phyloP scores from a whole-genome alignment of 2,329 filamentous ascomycete genomes.

The Ophiocordyceps sinensis region DNA sequence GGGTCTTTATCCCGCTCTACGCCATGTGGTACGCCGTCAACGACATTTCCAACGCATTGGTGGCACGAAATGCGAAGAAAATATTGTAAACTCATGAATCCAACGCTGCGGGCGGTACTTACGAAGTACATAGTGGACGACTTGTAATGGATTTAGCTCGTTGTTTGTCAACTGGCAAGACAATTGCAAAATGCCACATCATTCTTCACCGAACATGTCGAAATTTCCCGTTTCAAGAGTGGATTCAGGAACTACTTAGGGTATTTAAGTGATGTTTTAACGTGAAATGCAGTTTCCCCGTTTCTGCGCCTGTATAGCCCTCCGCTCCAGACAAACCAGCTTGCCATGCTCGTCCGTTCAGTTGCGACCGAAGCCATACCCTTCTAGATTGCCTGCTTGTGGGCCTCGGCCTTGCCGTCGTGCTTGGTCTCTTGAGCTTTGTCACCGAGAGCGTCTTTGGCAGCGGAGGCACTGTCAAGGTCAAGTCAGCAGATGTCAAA shows the following conservation, averaged over 20 bases:
- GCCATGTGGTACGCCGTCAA: slow-evolving; percentile 37
- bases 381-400: slow-evolving; percentile 26
- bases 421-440: slow-evolving; percentile 28
- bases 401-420: slow-evolving; percentile 22
- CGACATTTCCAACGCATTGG: slow-evolving; percentile 42
- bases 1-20: slow-evolving; percentile 50
- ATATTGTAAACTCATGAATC: no score
- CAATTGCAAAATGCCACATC: no score
- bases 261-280: slow-evolving; percentile 2
- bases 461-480: slow-evolving; percentile 24
- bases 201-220: no score
- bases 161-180: no score
- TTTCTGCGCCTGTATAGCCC: no score
- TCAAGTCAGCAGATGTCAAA: slow-evolving; percentile 1
- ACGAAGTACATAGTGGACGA: no score
- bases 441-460: slow-evolving; percentile 33
- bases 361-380: not conserved
- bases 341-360: not conserved
- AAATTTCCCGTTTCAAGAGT: not conserved
- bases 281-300: not conserved
- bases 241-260: slow-evolving; percentile 3
- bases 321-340: not conserved
- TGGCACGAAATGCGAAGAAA: slow-evolving; percentile 15
- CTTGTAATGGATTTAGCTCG: no score
- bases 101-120: no score